Base-by-base conservation (phyloP, 768 basidiomycete species). In the Podaxis mareebaensis region DNA sequence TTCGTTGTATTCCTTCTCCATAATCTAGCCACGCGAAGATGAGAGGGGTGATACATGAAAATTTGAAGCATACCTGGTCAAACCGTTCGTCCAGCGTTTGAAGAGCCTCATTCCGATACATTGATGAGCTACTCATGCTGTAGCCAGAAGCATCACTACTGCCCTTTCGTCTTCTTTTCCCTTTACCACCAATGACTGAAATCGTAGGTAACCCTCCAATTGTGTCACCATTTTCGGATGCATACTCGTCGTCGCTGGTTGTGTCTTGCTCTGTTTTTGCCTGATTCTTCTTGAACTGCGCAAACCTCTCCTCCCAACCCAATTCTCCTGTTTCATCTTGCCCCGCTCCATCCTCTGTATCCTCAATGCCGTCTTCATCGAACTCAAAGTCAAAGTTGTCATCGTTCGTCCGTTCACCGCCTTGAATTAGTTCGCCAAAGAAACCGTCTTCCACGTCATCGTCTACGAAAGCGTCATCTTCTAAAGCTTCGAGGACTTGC, bases 51-150 rank as follows among this genome's bases (percentile, higher is more conserved):
- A 57, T 20, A 48, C 15, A 36, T 36, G 15, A 11, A 55, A 0
- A 20, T 57, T 42, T 39, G 60, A 53, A 42, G 65, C 82, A 65
- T 67, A 94, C 97, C 82, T 94, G 88, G 69, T 99, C 96, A 71
- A 99, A 99, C 11, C 89, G 85, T 71, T 98, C 94, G 71, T 99
- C 97, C 48, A 99, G 79, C 2, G 88, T 90, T 57, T 92, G 86
- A 30, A 99, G 76, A 0, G 93, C 89, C 68, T 95, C 91, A 67
- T 93, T 99, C 51, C 97, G 86, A 77, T 86, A 92, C 92, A 99
- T 94, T 13, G 94, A 94, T 3, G 94, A 95, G 69, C 93, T 95
- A 73, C 92, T 96, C 95, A 99, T 98, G 72, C 91, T 93, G 80
- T 96, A 96, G 12, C 93, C 95, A 22, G 93, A 94, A 8, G 93